Percentiles rank a stretch among this genome's conserved stretches.
Evolutionary conservation across 805 yeast genomes (phyloP).

Genomic region (Torulaspora delbrueckii): DNA sequence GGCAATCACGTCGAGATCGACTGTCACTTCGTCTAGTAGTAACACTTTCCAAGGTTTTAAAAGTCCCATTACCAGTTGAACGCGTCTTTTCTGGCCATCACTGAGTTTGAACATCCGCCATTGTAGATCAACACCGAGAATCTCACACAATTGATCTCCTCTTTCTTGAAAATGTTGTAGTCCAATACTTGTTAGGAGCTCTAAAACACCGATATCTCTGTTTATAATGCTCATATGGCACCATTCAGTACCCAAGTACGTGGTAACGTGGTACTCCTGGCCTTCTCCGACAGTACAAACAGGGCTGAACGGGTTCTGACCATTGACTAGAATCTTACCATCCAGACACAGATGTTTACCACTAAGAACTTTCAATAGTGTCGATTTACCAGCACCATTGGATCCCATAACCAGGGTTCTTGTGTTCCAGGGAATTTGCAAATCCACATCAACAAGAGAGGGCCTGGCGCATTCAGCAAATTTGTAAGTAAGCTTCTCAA

Average conservation of each 20-base stretch:
- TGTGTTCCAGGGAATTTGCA: slow-evolving; percentile 63
- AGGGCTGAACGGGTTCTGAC: slow-evolving; percentile 81
- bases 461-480: slow-evolving; percentile 55
- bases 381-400: slow-evolving; percentile 96
- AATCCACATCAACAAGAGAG: slow-evolving; percentile 60
- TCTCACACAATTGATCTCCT: slow-evolving; percentile 65
- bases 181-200: slow-evolving; percentile 76
- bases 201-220: slow-evolving; percentile 83
- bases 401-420: slow-evolving; percentile 84
- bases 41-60: slow-evolving; percentile 84
- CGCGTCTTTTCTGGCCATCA: slow-evolving; percentile 94
- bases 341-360: slow-evolving; percentile 82
- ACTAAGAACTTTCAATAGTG: slow-evolving; percentile 75
- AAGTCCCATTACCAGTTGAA: slow-evolving; percentile 90
- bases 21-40: slow-evolving; percentile 93
- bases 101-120: slow-evolving; percentile 93
- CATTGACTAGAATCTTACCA: slow-evolving; percentile 70
- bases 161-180: slow-evolving; percentile 70
- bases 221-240: slow-evolving; percentile 85
- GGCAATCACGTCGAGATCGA: slow-evolving; percentile 90
- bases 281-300: slow-evolving; percentile 36
- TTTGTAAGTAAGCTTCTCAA: slow-evolving; percentile 60
- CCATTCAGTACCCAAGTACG: slow-evolving; percentile 97
- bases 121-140: slow-evolving; percentile 76
- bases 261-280: slow-evolving; percentile 44